Conservation (phyloP, 1,284 basidiomycete genomes). For the Abortiporus biennis region DNA sequence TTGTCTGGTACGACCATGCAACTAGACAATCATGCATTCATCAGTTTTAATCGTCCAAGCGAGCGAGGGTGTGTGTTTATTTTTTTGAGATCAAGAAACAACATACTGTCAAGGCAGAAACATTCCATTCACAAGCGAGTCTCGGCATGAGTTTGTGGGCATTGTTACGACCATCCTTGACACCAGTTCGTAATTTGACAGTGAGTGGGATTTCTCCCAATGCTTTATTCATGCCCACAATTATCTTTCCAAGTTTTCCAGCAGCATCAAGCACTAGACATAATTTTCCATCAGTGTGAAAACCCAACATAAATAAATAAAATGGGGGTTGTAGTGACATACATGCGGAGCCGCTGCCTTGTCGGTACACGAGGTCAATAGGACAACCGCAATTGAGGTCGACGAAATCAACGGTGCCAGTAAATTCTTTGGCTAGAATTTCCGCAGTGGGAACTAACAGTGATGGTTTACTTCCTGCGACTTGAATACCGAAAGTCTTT, state of each 20-base stretch:
- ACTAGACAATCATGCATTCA: constrained; percentile 37
- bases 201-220: constrained; percentile 94
- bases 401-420: constrained; percentile 76
- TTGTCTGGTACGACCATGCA: constrained; percentile 90
- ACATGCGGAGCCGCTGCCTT: constrained; percentile 87
- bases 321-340: constrained; percentile 19
- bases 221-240: constrained; percentile 89
- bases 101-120: constrained; percentile 73
- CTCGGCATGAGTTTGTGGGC: constrained; percentile 92
- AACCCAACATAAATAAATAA: neutral
- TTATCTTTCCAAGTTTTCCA: constrained; percentile 78
- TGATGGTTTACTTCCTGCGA: constrained; percentile 74
- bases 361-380: constrained; percentile 93
- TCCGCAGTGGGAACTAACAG: constrained; percentile 83
- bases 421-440: constrained; percentile 66
- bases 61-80: too few relatives aligned
- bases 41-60: too few relatives aligned
- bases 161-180: constrained; percentile 80
- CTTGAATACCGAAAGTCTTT: constrained; percentile 86
- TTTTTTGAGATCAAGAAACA: constrained; percentile 4
- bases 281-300: neutral
- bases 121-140: constrained; percentile 75
- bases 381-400: constrained; percentile 97
- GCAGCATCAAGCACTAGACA: constrained; percentile 76
- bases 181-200: constrained; percentile 90